Conservation (phyloP, 2,329 filamentous ascomycete species). For the Thelonectria discophora region DNA sequence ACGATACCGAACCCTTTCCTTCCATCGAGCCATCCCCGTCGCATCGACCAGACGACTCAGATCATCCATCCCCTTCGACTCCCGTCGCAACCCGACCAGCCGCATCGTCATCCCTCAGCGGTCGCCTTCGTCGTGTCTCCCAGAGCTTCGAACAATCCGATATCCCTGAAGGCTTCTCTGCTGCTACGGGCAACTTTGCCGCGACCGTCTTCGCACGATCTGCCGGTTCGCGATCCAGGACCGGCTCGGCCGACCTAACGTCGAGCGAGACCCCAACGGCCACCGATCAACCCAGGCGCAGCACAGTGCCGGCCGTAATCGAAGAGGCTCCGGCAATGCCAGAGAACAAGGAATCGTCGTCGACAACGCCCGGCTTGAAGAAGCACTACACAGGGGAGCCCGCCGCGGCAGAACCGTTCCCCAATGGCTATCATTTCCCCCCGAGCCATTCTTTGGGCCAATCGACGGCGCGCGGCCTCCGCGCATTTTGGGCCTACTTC, state of each 20-base stretch:
- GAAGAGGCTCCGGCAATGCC: constrained; percentile 29
- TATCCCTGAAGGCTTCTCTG: constrained; percentile 57
- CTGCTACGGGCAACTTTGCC: constrained; percentile 57
- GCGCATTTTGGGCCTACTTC: constrained; percentile 76
- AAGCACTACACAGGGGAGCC: constrained; percentile 37
- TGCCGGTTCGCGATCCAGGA: constrained; percentile 28
- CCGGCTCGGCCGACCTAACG: constrained; percentile 31
- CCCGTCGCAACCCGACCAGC: constrained; percentile 37
- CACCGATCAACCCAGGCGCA: constrained; percentile 37
- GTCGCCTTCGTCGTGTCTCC: constrained; percentile 46
- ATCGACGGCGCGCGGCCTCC: constrained; percentile 64
- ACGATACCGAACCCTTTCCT: constrained; percentile 42
- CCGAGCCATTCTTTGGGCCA: constrained; percentile 68
- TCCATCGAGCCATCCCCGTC: constrained; percentile 30
- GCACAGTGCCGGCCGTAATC: constrained; percentile 30
- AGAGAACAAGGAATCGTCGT: constrained; percentile 18
- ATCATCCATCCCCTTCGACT: constrained; percentile 8
- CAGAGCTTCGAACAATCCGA: constrained; percentile 56
- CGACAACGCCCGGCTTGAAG: constrained; percentile 12
- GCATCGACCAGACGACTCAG: constrained; percentile 13
- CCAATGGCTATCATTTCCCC: constrained; percentile 73
- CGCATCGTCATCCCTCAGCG: constrained; percentile 46
- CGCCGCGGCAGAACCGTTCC: constrained; percentile 53
- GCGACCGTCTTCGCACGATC: constrained; percentile 50
- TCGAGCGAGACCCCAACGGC: constrained; percentile 29